phyloP scores from a whole-genome alignment of 371 early-diverging fungal genomes.

The Rhizomucor miehei region DNA sequence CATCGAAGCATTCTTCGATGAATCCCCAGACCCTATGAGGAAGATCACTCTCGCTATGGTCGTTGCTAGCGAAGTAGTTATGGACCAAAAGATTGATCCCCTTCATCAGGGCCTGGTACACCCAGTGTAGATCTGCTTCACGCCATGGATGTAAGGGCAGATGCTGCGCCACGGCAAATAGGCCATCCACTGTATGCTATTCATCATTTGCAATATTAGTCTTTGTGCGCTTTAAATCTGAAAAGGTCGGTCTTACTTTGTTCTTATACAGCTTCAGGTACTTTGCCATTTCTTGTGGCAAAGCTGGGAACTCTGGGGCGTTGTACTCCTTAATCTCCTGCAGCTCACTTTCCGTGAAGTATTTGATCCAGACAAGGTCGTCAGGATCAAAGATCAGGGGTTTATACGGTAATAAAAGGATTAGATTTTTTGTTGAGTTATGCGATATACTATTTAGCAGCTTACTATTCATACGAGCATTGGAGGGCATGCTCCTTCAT shows the following conservation, averaged over 20 bases:
- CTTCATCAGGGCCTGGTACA: constrained; percentile 1
- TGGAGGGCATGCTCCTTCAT: neutral
- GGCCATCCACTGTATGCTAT: neutral
- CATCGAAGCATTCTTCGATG: constrained; percentile 5
- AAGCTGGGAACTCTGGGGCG: neutral
- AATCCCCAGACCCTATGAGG: constrained; percentile 1
- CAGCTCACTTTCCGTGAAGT: constrained; percentile 1
- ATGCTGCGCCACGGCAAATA: neutral
- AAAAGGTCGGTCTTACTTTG: constrained; percentile 2
- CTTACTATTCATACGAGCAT: neutral
- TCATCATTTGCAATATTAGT: neutral
- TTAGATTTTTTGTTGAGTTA: neutral
- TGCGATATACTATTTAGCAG: neutral
- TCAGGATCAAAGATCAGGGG: constrained; percentile 4
- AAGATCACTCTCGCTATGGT: constrained; percentile 5
- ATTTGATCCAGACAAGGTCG: constrained; percentile 1
- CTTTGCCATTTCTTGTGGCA: neutral
- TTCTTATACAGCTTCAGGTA: constrained; percentile 2
- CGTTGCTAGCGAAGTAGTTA: neutral
- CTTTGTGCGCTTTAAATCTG: neutral
- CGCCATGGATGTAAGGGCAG: neutral
- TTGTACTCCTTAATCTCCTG: neutral
- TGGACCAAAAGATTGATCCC: constrained; percentile 2
- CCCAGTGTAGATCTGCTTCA: constrained; percentile 8
- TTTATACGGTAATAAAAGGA: neutral